phyloP scores from a whole-genome alignment of 2,329 filamentous ascomycete genomes.

The Trichoderma koningii region DNA sequence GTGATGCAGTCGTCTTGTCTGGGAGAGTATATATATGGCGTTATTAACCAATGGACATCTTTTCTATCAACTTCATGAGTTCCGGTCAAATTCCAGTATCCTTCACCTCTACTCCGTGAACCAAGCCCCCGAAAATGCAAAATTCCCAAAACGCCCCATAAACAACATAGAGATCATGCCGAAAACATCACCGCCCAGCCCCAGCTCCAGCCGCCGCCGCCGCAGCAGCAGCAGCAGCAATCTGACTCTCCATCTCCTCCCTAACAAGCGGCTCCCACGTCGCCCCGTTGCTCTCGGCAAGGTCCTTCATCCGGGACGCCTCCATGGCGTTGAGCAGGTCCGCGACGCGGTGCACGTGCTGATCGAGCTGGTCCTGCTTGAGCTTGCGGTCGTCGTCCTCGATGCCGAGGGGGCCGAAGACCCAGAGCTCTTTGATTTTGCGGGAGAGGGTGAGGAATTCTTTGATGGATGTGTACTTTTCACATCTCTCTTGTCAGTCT shows the following conservation, averaged over 20 bases:
- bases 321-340: slow-evolving; percentile 43
- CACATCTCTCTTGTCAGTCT: neutral
- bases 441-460: slow-evolving; percentile 49
- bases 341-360: slow-evolving; percentile 41
- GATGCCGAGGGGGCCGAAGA: slow-evolving; percentile 47
- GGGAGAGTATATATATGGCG: neutral
- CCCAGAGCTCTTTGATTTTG: slow-evolving; percentile 50
- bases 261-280: slow-evolving; percentile 40
- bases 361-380: slow-evolving; percentile 43
- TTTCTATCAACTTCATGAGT: neutral
- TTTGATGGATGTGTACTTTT: slow-evolving; percentile 50
- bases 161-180: neutral
- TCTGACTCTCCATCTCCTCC: slow-evolving; percentile 26
- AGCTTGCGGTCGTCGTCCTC: slow-evolving; percentile 41
- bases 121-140: neutral
- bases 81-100: slow-evolving; percentile 14
- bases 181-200: slow-evolving; percentile 1
- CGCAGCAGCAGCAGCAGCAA: slow-evolving; percentile 11
- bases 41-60: slow-evolving; percentile 9
- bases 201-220: neutral
- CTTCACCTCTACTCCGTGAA: neutral
- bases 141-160: slow-evolving; percentile 9
- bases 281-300: slow-evolving; percentile 43
- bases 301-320: slow-evolving; percentile 37
- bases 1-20: neutral